phyloP scores from a whole-genome alignment of 208 protist genomes.

The Trypanosomatidae sp. region DNA sequence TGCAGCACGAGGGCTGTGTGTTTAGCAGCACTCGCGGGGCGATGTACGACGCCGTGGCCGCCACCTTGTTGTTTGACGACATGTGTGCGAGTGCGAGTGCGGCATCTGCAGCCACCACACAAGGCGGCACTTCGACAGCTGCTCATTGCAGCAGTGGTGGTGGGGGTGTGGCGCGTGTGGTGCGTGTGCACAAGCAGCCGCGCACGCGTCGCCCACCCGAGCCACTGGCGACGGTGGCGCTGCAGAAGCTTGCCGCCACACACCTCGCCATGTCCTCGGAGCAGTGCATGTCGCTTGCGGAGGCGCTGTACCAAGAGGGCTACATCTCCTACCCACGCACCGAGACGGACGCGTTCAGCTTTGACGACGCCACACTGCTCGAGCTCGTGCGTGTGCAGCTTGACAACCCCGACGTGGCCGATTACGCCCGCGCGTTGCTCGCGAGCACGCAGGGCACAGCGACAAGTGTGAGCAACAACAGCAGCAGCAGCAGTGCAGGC shows the following conservation, averaged over 20 bases:
- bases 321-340: conserved; percentile 96
- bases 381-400: conserved; percentile 67
- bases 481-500: no score
- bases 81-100: conserved; percentile 27
- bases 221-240: conserved; percentile 96
- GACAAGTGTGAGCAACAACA: no score
- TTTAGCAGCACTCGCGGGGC: conserved; percentile 54
- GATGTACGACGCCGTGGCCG: conserved; percentile 59
- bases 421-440: conserved; percentile 53
- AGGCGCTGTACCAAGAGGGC: conserved; percentile 88
- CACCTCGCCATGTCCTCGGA: conserved; percentile 91
- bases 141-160: no score
- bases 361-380: conserved; percentile 73
- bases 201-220: conserved; percentile 71
- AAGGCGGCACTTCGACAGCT: no score
- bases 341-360: conserved; percentile 93
- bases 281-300: conserved; percentile 91
- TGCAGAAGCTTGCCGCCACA: conserved; percentile 92
- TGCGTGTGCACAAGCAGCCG: conserved; percentile 65
- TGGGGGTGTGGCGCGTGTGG: conserved; percentile 17
- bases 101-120: no score
- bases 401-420: conserved; percentile 28
- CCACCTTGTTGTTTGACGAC: conserved; percentile 49
- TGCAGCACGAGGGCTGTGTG: conserved; percentile 33
- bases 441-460: conserved; percentile 6